These are phyloP conservation scores for Ocimum tenuiflorum DNA, from an alignment of 257 asterid species.

Conservation along the genomic window DNA sequence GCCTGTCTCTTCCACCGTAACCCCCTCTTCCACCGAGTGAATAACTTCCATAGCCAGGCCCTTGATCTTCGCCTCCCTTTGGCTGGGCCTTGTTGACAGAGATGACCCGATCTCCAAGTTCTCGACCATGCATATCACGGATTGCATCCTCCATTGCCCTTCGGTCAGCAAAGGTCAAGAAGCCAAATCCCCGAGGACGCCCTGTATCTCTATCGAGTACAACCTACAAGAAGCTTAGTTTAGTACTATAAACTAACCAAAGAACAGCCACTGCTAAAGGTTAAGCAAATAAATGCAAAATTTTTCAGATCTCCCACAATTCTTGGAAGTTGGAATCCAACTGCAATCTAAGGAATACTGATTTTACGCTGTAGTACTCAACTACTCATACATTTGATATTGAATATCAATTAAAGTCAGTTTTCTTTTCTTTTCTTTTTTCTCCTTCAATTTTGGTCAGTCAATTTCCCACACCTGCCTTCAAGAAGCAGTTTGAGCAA, in stretches of 20 bases:
- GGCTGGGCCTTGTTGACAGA: constrained; percentile 98
- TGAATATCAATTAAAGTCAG: too few species aligned
- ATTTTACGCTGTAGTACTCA: too few species aligned
- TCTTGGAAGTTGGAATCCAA: too few species aligned
- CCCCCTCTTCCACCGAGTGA: constrained; percentile 60
- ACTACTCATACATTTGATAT: too few species aligned
- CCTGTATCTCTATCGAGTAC: constrained; percentile 96
- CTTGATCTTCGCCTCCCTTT: constrained; percentile 67
- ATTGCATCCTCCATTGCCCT: constrained; percentile 93
- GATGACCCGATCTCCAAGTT: constrained; percentile 75
- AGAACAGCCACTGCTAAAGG: not conserved
- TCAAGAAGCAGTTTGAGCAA: too few species aligned
- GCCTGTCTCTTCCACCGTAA: constrained; percentile 59
- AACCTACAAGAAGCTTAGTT: constrained; percentile 35
- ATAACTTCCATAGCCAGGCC: constrained; percentile 64
- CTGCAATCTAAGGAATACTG: too few species aligned
- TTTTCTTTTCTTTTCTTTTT: too few species aligned
- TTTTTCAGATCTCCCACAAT: not conserved
- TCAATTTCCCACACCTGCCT: too few species aligned
- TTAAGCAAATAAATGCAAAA: not conserved
- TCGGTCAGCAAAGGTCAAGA: constrained; percentile 85
- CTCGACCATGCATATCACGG: constrained; percentile 90
- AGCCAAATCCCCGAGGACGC: constrained; percentile 99
- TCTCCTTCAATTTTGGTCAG: too few species aligned
- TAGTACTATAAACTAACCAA: not conserved